These are phyloP conservation scores for Ajuga chamaepitys DNA, from an alignment of 257 asterid species.

Conservation along the genomic window DNA sequence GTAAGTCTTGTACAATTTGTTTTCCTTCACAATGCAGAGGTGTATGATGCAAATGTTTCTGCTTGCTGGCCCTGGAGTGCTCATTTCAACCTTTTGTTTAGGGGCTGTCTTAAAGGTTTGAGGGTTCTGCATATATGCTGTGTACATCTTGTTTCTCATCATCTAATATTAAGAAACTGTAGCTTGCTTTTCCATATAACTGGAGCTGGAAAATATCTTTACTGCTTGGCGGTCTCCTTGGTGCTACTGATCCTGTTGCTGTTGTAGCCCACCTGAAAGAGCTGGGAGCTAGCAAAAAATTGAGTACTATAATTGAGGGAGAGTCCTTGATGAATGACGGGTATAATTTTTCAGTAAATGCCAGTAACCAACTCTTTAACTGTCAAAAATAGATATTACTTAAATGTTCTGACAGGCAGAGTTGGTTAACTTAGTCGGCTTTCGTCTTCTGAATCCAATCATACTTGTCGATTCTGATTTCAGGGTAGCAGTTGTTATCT, in stretches of 20 bases:
- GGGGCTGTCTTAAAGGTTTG: slow-evolving; percentile 85
- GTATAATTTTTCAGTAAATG: slow-evolving; percentile 30
- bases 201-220: slow-evolving; percentile 95
- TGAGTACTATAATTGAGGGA: slow-evolving; percentile 95
- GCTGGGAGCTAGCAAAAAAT: slow-evolving; percentile 92
- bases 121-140: slow-evolving; percentile 14
- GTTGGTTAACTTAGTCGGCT: slow-evolving; percentile 10
- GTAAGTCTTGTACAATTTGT: not conserved
- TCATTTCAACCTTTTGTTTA: slow-evolving; percentile 78
- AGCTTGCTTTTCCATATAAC: slow-evolving; percentile 83
- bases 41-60: slow-evolving; percentile 79
- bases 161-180: slow-evolving; percentile 25
- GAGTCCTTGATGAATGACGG: slow-evolving; percentile 99
- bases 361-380: not conserved
- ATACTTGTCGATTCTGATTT: slow-evolving; percentile 18
- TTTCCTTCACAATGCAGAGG: slow-evolving; percentile 45
- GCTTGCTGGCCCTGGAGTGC: slow-evolving; percentile 98
- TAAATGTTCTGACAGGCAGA: slow-evolving; percentile 4
- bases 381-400: not conserved
- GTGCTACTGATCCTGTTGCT: slow-evolving; percentile 99
- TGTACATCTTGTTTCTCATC: slow-evolving; percentile 10
- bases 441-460: slow-evolving; percentile 4
- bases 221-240: slow-evolving; percentile 94
- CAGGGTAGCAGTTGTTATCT: slow-evolving; percentile 96
- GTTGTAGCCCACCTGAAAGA: slow-evolving; percentile 96